Evolutionary conservation across 306 rosid genomes (phyloP).

Genomic region (Canavalia gladiata): DNA sequence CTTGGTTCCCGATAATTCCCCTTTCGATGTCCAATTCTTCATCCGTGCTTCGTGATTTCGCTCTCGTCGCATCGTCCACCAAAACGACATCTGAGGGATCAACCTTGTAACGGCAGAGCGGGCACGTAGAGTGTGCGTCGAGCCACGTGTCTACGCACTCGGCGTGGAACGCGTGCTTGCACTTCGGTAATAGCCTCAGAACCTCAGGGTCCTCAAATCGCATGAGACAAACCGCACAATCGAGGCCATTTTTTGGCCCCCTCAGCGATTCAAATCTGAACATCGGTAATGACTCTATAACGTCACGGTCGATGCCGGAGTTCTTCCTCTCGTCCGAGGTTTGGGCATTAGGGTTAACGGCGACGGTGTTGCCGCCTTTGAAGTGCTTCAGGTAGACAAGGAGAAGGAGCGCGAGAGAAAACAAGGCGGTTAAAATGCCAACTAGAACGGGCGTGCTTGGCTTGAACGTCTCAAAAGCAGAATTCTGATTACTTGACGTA

Average conservation of each 20-base stretch:
- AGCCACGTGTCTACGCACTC: constrained; percentile 84
- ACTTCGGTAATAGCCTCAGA: constrained; percentile 76
- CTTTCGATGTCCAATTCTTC: constrained; percentile 37
- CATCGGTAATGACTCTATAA: constrained; percentile 67
- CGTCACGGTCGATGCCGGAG: constrained; percentile 68
- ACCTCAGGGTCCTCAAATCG: constrained; percentile 68
- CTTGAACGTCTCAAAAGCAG: constrained; percentile 27
- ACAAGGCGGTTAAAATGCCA: constrained; percentile 57
- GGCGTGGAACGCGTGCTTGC: constrained; percentile 59
- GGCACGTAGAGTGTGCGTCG: constrained; percentile 75
- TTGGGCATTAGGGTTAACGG: neutral
- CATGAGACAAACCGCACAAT: constrained; percentile 72
- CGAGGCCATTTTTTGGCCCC: constrained; percentile 70
- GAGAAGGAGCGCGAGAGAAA: constrained; percentile 66
- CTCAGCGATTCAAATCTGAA: constrained; percentile 69
- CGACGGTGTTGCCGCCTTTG: neutral
- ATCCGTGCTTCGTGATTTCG: neutral
- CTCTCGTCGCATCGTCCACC: neutral
- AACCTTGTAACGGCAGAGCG: constrained; percentile 72
- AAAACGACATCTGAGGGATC: constrained; percentile 42
- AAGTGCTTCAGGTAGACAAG: constrained; percentile 79
- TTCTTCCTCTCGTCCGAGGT: constrained; percentile 49
- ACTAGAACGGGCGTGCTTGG: constrained; percentile 58
- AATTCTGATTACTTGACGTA: neutral
- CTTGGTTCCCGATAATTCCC: no score